Evolutionary conservation across 2,329 filamentous ascomycete genomes (phyloP), one percentile per base, ranked within the genome.

Genomic region (Cryphonectria carpinicola): DNA sequence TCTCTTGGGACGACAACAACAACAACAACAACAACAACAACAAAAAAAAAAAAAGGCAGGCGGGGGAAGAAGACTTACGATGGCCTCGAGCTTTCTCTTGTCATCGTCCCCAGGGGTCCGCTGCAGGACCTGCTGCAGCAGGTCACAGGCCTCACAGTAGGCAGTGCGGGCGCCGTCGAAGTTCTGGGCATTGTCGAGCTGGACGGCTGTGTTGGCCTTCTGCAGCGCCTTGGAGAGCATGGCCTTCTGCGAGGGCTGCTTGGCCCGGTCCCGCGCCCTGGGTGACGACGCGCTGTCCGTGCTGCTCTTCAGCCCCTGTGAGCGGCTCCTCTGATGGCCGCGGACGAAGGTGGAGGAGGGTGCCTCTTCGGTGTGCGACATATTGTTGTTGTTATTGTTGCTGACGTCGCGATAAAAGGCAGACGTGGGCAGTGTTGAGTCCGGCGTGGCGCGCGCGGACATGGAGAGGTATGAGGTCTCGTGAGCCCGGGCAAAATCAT

Each of bases 201-300:
- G 88, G 37, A 99, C 96, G 32, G 96, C 96, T 17, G 93, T 95
- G 78, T 99, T 98, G 65, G 96, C 96, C 82, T 98, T 97, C 79
- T 97, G 92, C 68, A 99, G 84, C 0, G 96, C 96, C 76, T 93
- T 93, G n/a, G 95, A 97, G 49, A 99, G 87, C 95, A 98, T 98
- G 14, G 91, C 93, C 84, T 98, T 98, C 79, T 98, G 92, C 1
- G 92, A 94, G 19, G 89, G 88, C n/a, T 82, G 82, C 73, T 85
- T 85, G 65, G 68, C 77, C 62, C 76, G 75, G 46, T 67, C 77
- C 62, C 76, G 75, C 54, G 79, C 80, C 56, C 78, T 80, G 32
- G 76, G 76, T 4, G 79, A 79, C 49, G 79, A 80, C 10, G 79
- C 80, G 7, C 82, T 82, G 68, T 86, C 84, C 28, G 78, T 76